Conservation (phyloP, 257 asterid genomes). For the Oldenlandia corymbosa region DNA sequence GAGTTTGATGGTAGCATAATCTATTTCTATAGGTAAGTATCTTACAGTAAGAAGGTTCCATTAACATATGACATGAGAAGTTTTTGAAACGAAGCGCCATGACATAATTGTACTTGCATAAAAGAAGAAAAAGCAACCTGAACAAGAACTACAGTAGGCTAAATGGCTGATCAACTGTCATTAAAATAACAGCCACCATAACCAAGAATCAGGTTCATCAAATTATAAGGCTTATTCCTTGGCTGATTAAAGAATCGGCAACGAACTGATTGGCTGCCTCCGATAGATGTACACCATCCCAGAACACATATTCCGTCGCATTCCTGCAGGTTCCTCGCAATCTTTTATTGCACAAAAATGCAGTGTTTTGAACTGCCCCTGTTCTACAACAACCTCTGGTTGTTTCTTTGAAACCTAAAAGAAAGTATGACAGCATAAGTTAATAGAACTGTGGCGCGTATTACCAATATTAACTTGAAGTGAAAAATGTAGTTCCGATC, state of each 20-base stretch:
- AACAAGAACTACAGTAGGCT: not conserved
- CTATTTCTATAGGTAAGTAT: too few relatives aligned
- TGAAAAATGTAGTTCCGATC: not conserved
- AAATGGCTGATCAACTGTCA: not conserved
- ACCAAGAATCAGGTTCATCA: conserved; percentile 5
- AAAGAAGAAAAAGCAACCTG: not conserved
- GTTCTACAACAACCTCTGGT: conserved; percentile 83
- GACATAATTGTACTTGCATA: not conserved
- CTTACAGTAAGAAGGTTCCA: too few relatives aligned
- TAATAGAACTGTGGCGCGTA: not conserved
- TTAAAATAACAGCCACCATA: too few relatives aligned
- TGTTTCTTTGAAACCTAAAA: conserved; percentile 68
- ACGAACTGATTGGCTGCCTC: conserved; percentile 74
- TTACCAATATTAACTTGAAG: not conserved
- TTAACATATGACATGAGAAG: not conserved
- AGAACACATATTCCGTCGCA: conserved; percentile 71
- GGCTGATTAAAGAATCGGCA: conserved; percentile 54
- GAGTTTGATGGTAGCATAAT: not conserved
- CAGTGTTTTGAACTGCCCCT: conserved; percentile 71
- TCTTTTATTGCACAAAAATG: conserved; percentile 60
- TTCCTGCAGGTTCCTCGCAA: conserved; percentile 69
- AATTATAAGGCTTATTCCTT: conserved; percentile 62
- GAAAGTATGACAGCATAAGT: not conserved
- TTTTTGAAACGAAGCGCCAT: not conserved
- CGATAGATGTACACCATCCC: conserved; percentile 98